Conservation (phyloP, 2,329 filamentous ascomycete species). For the Phaeophleospora eucalypticola region DNA sequence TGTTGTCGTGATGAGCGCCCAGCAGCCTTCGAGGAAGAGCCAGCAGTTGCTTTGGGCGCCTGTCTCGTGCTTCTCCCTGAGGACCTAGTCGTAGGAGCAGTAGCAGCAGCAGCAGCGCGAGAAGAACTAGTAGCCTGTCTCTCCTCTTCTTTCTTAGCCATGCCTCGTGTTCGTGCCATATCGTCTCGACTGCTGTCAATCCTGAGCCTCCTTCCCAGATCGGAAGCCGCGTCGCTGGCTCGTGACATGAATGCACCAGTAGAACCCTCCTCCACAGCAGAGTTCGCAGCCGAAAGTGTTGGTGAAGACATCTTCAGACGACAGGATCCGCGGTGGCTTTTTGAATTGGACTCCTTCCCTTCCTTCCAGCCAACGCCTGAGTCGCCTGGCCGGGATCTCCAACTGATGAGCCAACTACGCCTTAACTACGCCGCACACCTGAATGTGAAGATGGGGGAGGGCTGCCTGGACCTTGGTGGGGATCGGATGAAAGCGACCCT, state of each 20-base stretch:
- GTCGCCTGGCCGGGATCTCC: no score
- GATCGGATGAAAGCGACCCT: no score
- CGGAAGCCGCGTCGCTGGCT: slow-evolving; percentile 17
- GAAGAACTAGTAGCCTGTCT: background rate
- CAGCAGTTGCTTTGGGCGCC: background rate
- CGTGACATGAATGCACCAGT: slow-evolving; percentile 21
- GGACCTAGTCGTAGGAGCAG: background rate
- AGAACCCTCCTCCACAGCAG: slow-evolving; percentile 8
- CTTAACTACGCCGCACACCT: background rate
- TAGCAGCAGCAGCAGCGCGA: background rate
- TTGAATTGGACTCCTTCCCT: background rate
- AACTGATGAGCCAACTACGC: background rate
- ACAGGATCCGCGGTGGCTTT: no score
- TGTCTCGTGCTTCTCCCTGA: slow-evolving; percentile 6
- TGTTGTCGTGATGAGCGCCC: background rate
- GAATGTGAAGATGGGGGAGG: background rate
- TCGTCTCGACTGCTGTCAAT: slow-evolving; percentile 6
- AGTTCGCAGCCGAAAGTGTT: slow-evolving; percentile 8
- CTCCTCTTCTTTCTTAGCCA: slow-evolving; percentile 11
- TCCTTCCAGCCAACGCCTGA: background rate
- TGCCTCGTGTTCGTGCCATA: slow-evolving; percentile 18
- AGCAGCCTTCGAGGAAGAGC: background rate
- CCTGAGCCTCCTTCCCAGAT: slow-evolving; percentile 13
- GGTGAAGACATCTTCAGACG: slow-evolving; percentile 4
- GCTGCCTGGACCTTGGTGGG: no score